Evolutionary conservation across 805 yeast genomes (phyloP).

Genomic region (Yarrowia sp.): DNA sequence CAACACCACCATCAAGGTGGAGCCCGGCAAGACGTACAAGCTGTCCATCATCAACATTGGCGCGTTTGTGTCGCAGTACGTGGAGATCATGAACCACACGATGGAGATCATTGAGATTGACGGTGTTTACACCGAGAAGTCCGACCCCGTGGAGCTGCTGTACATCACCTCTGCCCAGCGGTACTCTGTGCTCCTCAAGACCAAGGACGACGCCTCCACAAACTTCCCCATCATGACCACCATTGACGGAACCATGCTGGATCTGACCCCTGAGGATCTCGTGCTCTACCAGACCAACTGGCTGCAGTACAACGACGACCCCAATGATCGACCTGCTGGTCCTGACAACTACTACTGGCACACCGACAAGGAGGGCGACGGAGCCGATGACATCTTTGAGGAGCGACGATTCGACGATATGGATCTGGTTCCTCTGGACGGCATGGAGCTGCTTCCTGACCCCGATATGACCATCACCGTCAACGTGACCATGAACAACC

Average conservation of each 20-base stretch:
- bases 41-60: constrained; percentile 84
- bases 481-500: constrained; percentile 81
- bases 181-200: constrained; percentile 76
- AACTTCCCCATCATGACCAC: constrained; percentile 86
- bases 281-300: constrained; percentile 75
- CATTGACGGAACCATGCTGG: constrained; percentile 85
- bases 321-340: constrained; percentile 56
- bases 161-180: constrained; percentile 93
- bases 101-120: constrained; percentile 90
- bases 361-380: constrained; percentile 48
- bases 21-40: constrained; percentile 86
- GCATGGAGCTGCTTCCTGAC: constrained; percentile 63
- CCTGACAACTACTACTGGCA: constrained; percentile 52
- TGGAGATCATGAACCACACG: constrained; percentile 87
- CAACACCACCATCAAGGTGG: constrained; percentile 61
- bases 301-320: constrained; percentile 66
- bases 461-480: constrained; percentile 72
- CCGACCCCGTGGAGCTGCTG: constrained; percentile 69
- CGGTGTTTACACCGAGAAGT: constrained; percentile 79
- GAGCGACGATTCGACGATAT: constrained; percentile 72
- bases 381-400: constrained; percentile 55
- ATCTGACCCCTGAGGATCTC: constrained; percentile 69
- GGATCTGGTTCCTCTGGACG: constrained; percentile 68
- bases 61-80: constrained; percentile 88
- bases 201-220: constrained; percentile 64